Base-by-base conservation (phyloP, 1,284 basidiomycete genomes). In the Microstroma glucosiphilum region DNA sequence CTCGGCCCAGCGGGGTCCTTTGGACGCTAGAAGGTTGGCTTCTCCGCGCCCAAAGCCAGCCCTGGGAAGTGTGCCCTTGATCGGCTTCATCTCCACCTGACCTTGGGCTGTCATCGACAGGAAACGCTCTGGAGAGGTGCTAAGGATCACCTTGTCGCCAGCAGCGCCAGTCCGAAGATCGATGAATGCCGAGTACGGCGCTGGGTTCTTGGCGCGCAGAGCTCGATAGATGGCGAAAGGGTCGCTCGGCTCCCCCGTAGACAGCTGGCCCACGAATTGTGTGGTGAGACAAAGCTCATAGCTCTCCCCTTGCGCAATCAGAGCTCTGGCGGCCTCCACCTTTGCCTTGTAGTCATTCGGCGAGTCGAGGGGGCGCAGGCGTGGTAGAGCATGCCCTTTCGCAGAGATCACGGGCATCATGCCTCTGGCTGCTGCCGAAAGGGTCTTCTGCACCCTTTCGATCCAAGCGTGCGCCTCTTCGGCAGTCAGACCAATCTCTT, bases 261-360 rank as follows among this genome's bases (percentile, higher is more conserved):
- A 21, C 12, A 60, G 51, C 15, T 67, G 69, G 23, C 49, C 58
- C 4, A 76, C 64, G 71, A 85, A 85, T 11, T 85, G 85, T 0
- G 90, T 93, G 0, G 93, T 97, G 48, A 96, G 83, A 73, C 94
- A 97, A 21, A 97, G 84, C 77, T 97, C 93, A 80, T 97, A 97
- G n/a, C 91, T 92, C 77, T 97, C 89, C 6, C 93, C 93, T 43
- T 88, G 83, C 61, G 84, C 87, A 23, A 97, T 86, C 60, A 85
- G 84, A 60, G 89, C 86, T 73, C 92, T 87, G 11, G 90, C 89
- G 42, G 82, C 77, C 40, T 86, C 82, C 71, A 96, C 92, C 48
- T 86, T 86, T 17, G 83, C 80, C 60, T 88, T 86, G 81, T 97
- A 96, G 60, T 75, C 72, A 12, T 8, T 8, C 17, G 60, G 17